Percentiles rank a stretch among this genome's conserved stretches.
Conservation (phyloP, 345 rosid genomes). For the Cardamine resedifolia region DNA sequence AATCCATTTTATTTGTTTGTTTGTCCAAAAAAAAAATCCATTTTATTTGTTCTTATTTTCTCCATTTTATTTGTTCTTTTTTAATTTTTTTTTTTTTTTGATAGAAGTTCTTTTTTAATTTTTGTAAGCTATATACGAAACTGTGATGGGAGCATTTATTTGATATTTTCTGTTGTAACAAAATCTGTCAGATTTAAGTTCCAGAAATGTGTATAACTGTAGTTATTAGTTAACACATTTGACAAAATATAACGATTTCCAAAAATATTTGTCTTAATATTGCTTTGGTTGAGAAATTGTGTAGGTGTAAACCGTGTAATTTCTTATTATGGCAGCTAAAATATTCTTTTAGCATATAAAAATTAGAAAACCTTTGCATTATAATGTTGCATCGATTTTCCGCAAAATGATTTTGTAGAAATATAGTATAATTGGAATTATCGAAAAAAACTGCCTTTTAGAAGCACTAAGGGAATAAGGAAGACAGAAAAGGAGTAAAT, state of each 20-base stretch:
- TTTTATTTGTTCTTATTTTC: too few relatives aligned
- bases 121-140: not conserved
- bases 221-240: too few relatives aligned
- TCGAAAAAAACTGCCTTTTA: constrained; percentile 3
- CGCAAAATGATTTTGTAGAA: constrained; percentile 7
- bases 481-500: not conserved
- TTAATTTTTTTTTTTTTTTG: too few relatives aligned
- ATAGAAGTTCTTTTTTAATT: too few relatives aligned
- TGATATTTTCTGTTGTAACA: not conserved
- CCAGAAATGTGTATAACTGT: not conserved
- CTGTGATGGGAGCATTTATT: not conserved
- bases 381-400: constrained; percentile 16
- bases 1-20: too few relatives aligned
- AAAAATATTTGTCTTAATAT: too few relatives aligned
- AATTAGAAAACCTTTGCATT: constrained; percentile 6
- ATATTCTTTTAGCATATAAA: too few relatives aligned
- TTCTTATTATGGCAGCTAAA: not conserved
- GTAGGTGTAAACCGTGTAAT: constrained; percentile 9
- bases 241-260: too few relatives aligned
- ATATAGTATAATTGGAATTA: not conserved
- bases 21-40: too few relatives aligned
- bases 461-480: not conserved
- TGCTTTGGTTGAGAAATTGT: not conserved
- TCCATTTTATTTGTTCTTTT: too few relatives aligned
- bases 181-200: not conserved